Conservation (phyloP, 345 rosid genomes). For the Reutealis trisperma region DNA sequence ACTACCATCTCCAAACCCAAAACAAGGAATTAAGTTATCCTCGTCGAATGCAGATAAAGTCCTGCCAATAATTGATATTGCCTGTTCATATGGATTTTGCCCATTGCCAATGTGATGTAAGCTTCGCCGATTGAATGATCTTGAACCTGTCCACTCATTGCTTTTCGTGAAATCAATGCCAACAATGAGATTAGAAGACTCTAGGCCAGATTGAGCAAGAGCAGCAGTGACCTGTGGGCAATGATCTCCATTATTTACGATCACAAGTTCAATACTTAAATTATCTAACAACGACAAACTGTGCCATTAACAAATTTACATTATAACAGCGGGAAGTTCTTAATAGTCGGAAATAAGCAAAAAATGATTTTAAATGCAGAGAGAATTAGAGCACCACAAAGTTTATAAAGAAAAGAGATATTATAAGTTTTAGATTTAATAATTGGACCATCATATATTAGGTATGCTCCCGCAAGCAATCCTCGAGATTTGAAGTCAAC, state of each 20-base stretch:
- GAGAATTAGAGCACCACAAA: not conserved
- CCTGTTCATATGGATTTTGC: constrained; percentile 80
- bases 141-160: constrained; percentile 96
- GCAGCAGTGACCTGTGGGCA: constrained; percentile 73
- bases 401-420: not conserved
- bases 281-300: not conserved
- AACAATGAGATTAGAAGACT: constrained; percentile 90
- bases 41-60: constrained; percentile 74
- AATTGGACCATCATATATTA: not conserved
- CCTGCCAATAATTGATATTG: constrained; percentile 75
- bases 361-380: not conserved
- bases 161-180: constrained; percentile 97
- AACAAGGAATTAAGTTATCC: constrained; percentile 83
- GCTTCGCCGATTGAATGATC: constrained; percentile 65
- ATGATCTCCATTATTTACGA: not conserved
- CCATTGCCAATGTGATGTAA: constrained; percentile 61
- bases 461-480: not conserved
- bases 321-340: not conserved
- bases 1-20: constrained; percentile 78
- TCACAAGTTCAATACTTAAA: not conserved
- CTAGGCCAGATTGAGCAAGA: constrained; percentile 82
- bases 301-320: not conserved
- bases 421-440: not conserved
- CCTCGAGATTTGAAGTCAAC: not conserved
- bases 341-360: not conserved